Percentiles rank a stretch among this genome's conserved stretches.
phyloP scores from a whole-genome alignment of 257 asterid genomes.

The Scutellaria minor region DNA sequence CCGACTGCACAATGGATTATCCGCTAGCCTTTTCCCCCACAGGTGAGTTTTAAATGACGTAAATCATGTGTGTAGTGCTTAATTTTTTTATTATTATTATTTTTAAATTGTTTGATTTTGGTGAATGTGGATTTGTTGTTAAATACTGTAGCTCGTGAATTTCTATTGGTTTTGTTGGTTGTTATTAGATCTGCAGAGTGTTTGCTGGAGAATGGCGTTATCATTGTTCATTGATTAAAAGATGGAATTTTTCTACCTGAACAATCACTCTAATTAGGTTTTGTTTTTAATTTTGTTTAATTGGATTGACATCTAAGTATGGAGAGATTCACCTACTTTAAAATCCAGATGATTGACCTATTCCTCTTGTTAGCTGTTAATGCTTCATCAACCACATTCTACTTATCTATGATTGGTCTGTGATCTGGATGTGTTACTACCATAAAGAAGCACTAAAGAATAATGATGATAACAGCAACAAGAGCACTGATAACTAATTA shows the following conservation, averaged over 20 bases:
- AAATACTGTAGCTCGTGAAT: not conserved
- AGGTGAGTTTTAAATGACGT: slow-evolving; percentile 50
- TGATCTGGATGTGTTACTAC: slow-evolving; percentile 1
- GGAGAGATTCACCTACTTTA: slow-evolving; percentile 18
- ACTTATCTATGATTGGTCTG: slow-evolving; percentile 5
- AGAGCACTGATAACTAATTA: not conserved
- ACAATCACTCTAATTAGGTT: not conserved
- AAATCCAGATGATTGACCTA: slow-evolving; percentile 16
- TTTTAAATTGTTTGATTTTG: not conserved
- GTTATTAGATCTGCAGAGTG: slow-evolving; percentile 28
- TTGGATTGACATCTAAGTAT: not conserved
- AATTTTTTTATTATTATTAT: not conserved
- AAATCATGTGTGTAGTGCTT: not conserved
- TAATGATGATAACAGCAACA: slow-evolving; percentile 19
- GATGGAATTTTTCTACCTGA: not conserved
- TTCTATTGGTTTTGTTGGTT: not conserved
- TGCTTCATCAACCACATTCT: slow-evolving; percentile 5
- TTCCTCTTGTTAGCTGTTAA: not conserved
- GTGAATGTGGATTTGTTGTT: slow-evolving; percentile 24
- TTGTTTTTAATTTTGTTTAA: not conserved
- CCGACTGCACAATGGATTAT: slow-evolving; percentile 76
- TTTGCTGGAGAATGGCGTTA: not conserved
- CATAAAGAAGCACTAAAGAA: not conserved
- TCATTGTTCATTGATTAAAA: slow-evolving; percentile 7
- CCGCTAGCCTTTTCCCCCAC: slow-evolving; percentile 84